Base-by-base conservation (phyloP, 2,329 filamentous ascomycete species). In the Blastomyces gilchristii region DNA sequence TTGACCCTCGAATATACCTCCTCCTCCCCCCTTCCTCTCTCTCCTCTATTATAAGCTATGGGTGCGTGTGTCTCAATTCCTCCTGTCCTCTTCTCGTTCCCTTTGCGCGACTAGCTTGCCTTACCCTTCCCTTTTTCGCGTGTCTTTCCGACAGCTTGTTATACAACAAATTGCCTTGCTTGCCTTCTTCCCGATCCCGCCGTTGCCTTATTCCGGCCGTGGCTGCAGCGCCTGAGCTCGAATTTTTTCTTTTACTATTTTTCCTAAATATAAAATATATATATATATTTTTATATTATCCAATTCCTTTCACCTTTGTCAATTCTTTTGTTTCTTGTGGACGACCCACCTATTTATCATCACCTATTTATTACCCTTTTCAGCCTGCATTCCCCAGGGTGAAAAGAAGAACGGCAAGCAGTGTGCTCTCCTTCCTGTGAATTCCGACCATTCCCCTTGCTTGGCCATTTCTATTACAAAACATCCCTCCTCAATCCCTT, bases 21-120 rank as follows among this genome's bases (percentile, higher is more conserved):
- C 58, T 59, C 43, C 58, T 59, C 58, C 16, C 34, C 28, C 57
- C 43, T 58, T 60, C 62, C 61, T 63, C 63, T 62, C 64, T 62
- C 54, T 43, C 37, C 34, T 39, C 34, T 37, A 12, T 56, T 37
- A 64, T 62, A 63, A 65, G 58, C 50, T 62, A 67, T 67, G 66
- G 65, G 66, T 67, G 66, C 66, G 66, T 67, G 58, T 64, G 54
- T 64, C 54, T 60, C 61, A 39, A 50, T 62, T 50, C 31, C 49
- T 58, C 62, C 41, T 43, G n/a, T 47, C 39, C 31, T 61, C 34
- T 18, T 16, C 8, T 31, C n/a, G 16, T 31, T 47, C 50, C 47
- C 45, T 54, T 41, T 54, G 59, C 47, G 59, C 34, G 34, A 61
- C 47, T 61, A 53, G 47, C 59, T 52, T 39, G 43, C 28, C 25